A percentile compares a stretch with the other conserved stretches of the same genome.
Evolutionary conservation across 2,329 filamentous ascomycete species (phyloP).

Genomic region (Aspergillus floridensis): DNA sequence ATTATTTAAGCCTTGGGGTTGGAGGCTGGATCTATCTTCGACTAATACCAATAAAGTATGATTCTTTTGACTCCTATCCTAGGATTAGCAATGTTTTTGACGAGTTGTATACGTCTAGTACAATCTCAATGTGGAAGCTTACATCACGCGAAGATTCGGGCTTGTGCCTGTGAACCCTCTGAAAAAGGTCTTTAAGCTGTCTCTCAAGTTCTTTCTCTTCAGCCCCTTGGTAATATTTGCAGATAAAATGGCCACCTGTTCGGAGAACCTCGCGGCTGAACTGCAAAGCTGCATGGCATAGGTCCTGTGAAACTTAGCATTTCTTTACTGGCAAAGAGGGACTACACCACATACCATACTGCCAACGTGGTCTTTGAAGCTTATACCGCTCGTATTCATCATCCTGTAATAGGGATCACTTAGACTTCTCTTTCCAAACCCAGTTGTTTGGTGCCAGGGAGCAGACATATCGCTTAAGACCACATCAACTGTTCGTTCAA

Average conservation of each 20-base stretch:
- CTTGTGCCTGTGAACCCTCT: slow-evolving; percentile 80
- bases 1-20: slow-evolving; percentile 27
- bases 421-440: slow-evolving; percentile 81
- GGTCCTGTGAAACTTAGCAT: slow-evolving; percentile 59
- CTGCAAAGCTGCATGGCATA: slow-evolving; percentile 78
- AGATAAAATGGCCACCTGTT: slow-evolving; percentile 83
- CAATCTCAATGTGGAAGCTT: slow-evolving; percentile 19
- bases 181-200: slow-evolving; percentile 72
- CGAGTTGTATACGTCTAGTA: slow-evolving; percentile 1
- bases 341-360: slow-evolving; percentile 72
- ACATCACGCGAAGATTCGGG: slow-evolving; percentile 86
- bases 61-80: slow-evolving; percentile 73
- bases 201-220: slow-evolving; percentile 80
- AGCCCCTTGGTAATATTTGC: slow-evolving; percentile 92
- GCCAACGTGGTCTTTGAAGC: slow-evolving; percentile 81
- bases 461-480: slow-evolving; percentile 99
- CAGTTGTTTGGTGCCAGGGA: slow-evolving; percentile 81
- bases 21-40: slow-evolving; percentile 54
- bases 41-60: slow-evolving; percentile 77
- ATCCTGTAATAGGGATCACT: slow-evolving; percentile 97
- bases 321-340: background rate
- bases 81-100: slow-evolving; percentile 13
- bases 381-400: slow-evolving; percentile 95
- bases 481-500: slow-evolving; percentile 69
- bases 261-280: slow-evolving; percentile 85